Conservation (phyloP, 2,329 filamentous ascomycete genomes). For the Chaetomium sp. region DNA sequence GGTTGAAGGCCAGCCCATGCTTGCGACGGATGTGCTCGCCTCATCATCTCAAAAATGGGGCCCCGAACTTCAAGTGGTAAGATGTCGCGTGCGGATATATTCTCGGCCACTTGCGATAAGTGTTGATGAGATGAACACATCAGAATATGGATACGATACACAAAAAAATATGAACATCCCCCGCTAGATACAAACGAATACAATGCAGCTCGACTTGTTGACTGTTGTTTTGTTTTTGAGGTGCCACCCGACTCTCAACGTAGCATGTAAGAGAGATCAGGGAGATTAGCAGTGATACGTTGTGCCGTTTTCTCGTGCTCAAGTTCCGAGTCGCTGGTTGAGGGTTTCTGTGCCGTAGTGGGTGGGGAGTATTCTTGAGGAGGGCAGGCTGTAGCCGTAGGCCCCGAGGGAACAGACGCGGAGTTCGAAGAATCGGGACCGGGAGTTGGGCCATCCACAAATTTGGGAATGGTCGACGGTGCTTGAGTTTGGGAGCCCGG, state of each 20-base stretch:
- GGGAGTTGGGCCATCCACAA: not conserved
- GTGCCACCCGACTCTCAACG: constrained; percentile 28
- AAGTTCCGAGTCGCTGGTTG: not conserved
- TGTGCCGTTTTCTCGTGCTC: constrained; percentile 29
- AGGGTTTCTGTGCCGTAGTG: not conserved
- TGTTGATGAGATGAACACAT: not conserved
- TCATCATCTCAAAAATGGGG: not conserved
- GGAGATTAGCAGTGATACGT: constrained; percentile 36
- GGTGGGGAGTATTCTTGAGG: not conserved
- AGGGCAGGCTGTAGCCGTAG: not conserved
- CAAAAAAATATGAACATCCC: not conserved
- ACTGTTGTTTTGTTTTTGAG: not conserved
- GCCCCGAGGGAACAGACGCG: not conserved
- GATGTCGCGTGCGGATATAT: constrained; percentile 1
- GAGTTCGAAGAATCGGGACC: not conserved
- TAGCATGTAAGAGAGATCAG: constrained; percentile 43
- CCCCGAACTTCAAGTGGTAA: not conserved
- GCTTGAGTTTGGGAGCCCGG: not conserved
- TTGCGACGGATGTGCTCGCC: not conserved
- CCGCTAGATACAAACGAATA: not conserved
- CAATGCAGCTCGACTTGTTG: not conserved
- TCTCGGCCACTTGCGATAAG: not conserved
- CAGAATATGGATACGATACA: constrained; percentile 20
- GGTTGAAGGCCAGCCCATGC: not conserved
- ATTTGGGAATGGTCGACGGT: not conserved